Base-by-base conservation (phyloP, 371 early-diverging fungal genomes). In the Blastocladiella emersonii region DNA sequence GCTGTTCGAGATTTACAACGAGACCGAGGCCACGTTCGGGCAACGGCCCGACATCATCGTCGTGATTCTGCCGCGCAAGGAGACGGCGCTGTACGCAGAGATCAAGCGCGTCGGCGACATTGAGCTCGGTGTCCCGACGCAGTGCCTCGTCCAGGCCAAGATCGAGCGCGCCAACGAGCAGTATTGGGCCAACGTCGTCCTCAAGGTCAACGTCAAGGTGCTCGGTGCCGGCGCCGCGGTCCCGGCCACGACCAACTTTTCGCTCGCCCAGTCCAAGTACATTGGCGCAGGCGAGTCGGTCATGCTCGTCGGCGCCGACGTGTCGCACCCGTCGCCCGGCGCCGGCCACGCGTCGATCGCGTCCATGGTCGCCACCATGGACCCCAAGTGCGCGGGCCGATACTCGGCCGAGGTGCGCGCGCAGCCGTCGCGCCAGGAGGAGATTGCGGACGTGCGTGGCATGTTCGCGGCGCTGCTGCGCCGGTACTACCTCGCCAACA, bases 281-380 rank as follows among this genome's bases (percentile, higher is more conserved):
- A n/a, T n/a, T n/a, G n/a, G n/a, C 70, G 73, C 91, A 57, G 73
- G 77, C 56, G 72, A 81, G 41, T 86, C 91, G 0, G 94, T 93
- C 7, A 88, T 98, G 57, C 66, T 98, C n/a, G 75, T 98, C 66
- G 98, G 98, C 56, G 93, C 93, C 41, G 98, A 98, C 78, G 91
- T 98, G 15, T 87, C 91, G 3, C 92, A 92, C 64, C 88, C 92
- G 39, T 83, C 81, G 27, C 86, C 89, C 44, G 81, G 86, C 41
- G 71, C 75, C 49, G 77, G 74, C 57, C 79, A 82, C 57, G 89
- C 90, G 25, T 91, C 92, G 12, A 90, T 98, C 67, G 93, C 94
- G 17, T 81, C 93, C 0, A 74, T 93, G 8, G 91, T 91, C n/a
- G 91, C 85, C 1, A 87, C 91, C 17, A 83, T 91, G 78, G 27